Evolutionary conservation across 1,139 yeast genomes (phyloP).

Genomic region (Diutina rugosa): DNA sequence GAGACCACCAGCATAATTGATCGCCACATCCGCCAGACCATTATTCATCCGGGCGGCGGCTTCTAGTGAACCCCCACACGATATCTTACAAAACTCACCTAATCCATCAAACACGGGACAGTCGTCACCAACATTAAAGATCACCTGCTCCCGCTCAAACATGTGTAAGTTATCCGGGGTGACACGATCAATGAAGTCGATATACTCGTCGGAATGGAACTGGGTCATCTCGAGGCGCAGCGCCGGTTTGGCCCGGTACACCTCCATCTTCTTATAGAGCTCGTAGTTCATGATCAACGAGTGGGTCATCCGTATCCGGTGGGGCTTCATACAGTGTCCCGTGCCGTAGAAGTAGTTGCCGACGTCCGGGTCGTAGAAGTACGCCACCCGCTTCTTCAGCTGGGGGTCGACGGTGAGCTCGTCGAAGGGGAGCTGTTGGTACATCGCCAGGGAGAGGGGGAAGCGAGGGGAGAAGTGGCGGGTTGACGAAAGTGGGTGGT

Average conservation of each 20-base stretch:
- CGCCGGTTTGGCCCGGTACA: conserved; percentile 1
- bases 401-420: conserved; percentile 28
- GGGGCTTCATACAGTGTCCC: conserved; percentile 2
- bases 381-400: conserved; percentile 16
- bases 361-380: conserved; percentile 1
- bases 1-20: not conserved
- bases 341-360: conserved; percentile 2
- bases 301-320: conserved; percentile 2
- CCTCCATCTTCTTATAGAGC: not conserved
- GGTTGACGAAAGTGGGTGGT: too few relatives aligned
- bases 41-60: conserved; percentile 2
- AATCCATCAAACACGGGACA: conserved; percentile 2
- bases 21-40: conserved; percentile 1
- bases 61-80: not conserved
- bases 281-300: conserved; percentile 1
- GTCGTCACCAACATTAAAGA: conserved; percentile 1
- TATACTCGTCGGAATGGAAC: not conserved
- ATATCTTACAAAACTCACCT: conserved; percentile 1
- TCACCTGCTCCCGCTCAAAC: conserved; percentile 1
- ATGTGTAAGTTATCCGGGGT: conserved; percentile 1
- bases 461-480: not conserved
- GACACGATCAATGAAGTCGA: not conserved
- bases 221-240: conserved; percentile 1
- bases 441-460: conserved; percentile 12
- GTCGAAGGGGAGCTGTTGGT: conserved; percentile 33